These are phyloP conservation scores for Piper betle DNA, from an alignment of 164 flowering plant genomes.

Conservation along the genomic window DNA sequence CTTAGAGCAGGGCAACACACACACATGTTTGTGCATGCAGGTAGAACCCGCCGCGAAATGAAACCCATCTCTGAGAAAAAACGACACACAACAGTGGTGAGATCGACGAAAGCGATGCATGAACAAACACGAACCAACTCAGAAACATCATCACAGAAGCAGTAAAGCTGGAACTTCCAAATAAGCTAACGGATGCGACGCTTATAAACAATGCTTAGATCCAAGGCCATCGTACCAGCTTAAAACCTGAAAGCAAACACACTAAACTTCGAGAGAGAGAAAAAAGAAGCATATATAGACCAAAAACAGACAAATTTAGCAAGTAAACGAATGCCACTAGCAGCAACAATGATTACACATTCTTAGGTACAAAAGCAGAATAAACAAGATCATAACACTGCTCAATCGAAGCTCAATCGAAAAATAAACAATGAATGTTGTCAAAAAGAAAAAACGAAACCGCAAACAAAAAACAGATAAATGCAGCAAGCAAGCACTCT, in stretches of 20 bases:
- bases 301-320: too few species aligned
- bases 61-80: conserved; percentile 58
- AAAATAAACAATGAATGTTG: not conserved
- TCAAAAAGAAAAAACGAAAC: not conserved
- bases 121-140: too few species aligned
- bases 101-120: not conserved
- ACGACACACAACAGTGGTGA: not conserved
- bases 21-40: conserved; percentile 81
- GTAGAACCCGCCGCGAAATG: conserved; percentile 70
- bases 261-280: not conserved
- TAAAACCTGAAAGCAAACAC: not conserved
- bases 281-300: not conserved
- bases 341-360: too few species aligned
- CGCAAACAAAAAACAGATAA: not conserved
- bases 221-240: too few species aligned
- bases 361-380: too few species aligned
- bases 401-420: not conserved
- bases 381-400: too few species aligned
- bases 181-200: too few species aligned
- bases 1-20: conserved; percentile 92
- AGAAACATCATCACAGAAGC: too few species aligned
- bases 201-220: too few species aligned
- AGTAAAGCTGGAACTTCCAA: too few species aligned
- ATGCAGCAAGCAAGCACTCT: not conserved
- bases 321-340: too few species aligned